phyloP scores from a whole-genome alignment of 2,329 filamentous ascomycete species.

The Pseudonectria buxi region DNA sequence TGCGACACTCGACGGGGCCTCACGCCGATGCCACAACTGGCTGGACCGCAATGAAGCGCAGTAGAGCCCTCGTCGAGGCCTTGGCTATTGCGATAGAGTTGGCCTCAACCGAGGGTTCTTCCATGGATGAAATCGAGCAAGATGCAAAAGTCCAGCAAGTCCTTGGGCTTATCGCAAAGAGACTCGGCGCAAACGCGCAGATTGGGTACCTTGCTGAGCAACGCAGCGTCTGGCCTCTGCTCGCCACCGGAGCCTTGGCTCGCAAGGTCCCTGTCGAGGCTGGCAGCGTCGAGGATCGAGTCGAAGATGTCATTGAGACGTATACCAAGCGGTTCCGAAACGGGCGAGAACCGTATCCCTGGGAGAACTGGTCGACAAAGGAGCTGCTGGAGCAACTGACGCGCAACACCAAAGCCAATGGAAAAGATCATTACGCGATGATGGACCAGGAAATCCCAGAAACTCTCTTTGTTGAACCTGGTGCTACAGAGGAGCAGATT shows the following conservation, averaged over 20 bases:
- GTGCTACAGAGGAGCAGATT: slow-evolving; percentile 12
- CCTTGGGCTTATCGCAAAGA: slow-evolving; percentile 2
- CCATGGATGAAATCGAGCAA: slow-evolving; percentile 4
- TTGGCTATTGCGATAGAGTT: slow-evolving; percentile 5
- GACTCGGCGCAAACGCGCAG: slow-evolving; percentile 1
- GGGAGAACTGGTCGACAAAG: slow-evolving; percentile 5
- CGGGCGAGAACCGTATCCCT: slow-evolving; percentile 4
- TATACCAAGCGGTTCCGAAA: slow-evolving; percentile 6
- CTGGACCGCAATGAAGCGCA: neutral
- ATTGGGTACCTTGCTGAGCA: slow-evolving; percentile 3
- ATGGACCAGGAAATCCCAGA: slow-evolving; percentile 4
- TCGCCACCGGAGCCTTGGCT: slow-evolving; percentile 9
- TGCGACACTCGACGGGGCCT: neutral
- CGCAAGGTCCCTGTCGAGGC: slow-evolving; percentile 7
- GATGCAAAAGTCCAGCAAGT: slow-evolving; percentile 7
- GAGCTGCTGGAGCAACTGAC: slow-evolving; percentile 8
- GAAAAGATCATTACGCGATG: neutral
- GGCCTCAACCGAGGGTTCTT: slow-evolving; percentile 3
- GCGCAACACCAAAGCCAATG: slow-evolving; percentile 8
- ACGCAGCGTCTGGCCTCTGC: slow-evolving; percentile 7
- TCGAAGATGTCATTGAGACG: slow-evolving; percentile 4
- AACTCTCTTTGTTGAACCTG: slow-evolving; percentile 10
- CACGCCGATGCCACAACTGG: neutral
- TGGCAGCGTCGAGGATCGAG: slow-evolving; percentile 3
- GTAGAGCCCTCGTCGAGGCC: slow-evolving; percentile 2